These are phyloP conservation scores for Inonotus hispidus DNA, from an alignment of 1,284 basidiomycete genomes.

Conservation along the genomic window DNA sequence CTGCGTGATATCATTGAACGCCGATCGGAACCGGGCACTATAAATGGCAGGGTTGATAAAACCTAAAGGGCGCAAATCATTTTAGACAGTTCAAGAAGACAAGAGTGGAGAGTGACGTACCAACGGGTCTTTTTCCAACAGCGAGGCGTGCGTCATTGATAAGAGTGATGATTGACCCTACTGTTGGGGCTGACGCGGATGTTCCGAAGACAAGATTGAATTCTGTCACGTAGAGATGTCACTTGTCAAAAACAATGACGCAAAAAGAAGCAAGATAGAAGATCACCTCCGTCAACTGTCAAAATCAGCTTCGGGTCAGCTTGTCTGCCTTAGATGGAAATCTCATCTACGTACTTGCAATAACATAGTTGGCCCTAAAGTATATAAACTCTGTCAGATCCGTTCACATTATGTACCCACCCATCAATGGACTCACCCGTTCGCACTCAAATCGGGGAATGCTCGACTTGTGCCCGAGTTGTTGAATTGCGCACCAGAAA, in stretches of 20 bases:
- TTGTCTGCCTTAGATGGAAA: conserved; percentile 8
- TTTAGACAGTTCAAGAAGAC: not conserved
- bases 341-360: conserved; percentile 22
- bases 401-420: not conserved
- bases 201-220: conserved; percentile 31
- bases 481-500: conserved; percentile 25
- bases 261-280: not conserved
- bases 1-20: conserved; percentile 33
- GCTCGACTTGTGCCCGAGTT: conserved; percentile 27
- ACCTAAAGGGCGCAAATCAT: conserved; percentile 20
- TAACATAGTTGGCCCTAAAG: conserved; percentile 23
- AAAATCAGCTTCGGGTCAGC: not conserved
- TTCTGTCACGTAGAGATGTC: conserved; percentile 10
- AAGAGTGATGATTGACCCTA: conserved; percentile 41
- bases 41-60: conserved; percentile 37
- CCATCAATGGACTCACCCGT: conserved; percentile 17
- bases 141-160: conserved; percentile 44
- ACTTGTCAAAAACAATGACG: not conserved
- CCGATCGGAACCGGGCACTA: conserved; percentile 23
- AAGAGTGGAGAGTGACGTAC: conserved; percentile 13
- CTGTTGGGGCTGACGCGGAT: conserved; percentile 37
- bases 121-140: conserved; percentile 32
- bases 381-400: not conserved
- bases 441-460: conserved; percentile 24
- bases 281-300: conserved; percentile 18